A percentile compares a stretch with the other conserved stretches of the same genome.
phyloP scores from a whole-genome alignment of 768 basidiomycete species.

The Boletales sp. region DNA sequence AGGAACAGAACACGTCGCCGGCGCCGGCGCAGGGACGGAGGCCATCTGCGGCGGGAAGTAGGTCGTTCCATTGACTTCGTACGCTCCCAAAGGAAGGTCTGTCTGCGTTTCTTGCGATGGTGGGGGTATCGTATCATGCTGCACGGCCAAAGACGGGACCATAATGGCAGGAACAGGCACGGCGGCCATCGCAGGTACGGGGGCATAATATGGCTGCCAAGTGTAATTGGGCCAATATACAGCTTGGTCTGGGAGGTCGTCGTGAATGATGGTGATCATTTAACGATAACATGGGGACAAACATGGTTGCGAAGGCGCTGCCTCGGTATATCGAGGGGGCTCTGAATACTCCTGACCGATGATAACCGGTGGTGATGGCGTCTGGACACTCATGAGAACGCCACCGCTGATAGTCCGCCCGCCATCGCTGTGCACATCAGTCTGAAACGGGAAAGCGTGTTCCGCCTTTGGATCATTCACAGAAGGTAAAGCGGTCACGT shows the following conservation, averaged over 20 bases:
- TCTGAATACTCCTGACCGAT: background rate
- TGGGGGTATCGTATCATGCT: background rate
- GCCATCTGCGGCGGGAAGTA: slow-evolving; percentile 19
- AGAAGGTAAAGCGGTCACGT: slow-evolving; percentile 23
- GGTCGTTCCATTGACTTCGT: slow-evolving; percentile 28
- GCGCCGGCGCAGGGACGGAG: background rate
- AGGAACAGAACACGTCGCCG: slow-evolving; percentile 5
- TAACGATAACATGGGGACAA: slow-evolving; percentile 14
- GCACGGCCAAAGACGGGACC: background rate
- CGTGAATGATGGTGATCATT: background rate
- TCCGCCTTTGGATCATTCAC: slow-evolving; percentile 7
- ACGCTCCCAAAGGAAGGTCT: slow-evolving; percentile 14
- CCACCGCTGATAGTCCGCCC: slow-evolving; percentile 25
- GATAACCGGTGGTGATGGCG: slow-evolving; percentile 11
- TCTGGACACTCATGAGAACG: slow-evolving; percentile 16
- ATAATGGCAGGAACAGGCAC: background rate
- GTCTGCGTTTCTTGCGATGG: slow-evolving; percentile 1
- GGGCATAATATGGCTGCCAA: slow-evolving; percentile 23
- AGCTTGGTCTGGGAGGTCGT: slow-evolving; percentile 7
- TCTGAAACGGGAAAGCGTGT: slow-evolving; percentile 1
- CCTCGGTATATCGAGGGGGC: slow-evolving; percentile 32
- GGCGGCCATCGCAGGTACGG: slow-evolving; percentile 15
- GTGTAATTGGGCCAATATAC: slow-evolving; percentile 14
- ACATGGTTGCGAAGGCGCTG: slow-evolving; percentile 30
- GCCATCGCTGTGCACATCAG: slow-evolving; percentile 3